Base-by-base conservation (phyloP, 176 grass and related monocot species). In the Tillandsia leiboldiana region DNA sequence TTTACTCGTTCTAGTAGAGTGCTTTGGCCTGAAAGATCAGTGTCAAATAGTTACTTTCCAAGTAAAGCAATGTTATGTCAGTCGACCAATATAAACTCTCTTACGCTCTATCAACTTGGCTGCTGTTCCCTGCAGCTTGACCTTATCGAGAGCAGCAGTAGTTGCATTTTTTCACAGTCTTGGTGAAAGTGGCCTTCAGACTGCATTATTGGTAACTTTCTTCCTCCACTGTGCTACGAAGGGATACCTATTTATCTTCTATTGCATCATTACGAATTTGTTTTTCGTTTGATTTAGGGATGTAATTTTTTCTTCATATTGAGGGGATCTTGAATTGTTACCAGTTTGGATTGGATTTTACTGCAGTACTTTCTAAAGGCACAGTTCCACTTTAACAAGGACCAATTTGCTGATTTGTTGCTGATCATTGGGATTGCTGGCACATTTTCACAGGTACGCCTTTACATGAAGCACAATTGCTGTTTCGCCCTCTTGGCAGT, bases 331-430 rank as follows among this genome's bases (percentile, higher is more conserved):
- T 61, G 56, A 61, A 61, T 61, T 61, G 15, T 61, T 61, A 61
- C n/a, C 56, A 23, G 56, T 49, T 11, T n/a, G 74, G 8, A 14
- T 77, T 29, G 2, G 47, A 2, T 14, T 72, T 11, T 83, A 78
- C 14, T 85, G 69, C 82, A 97, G 94, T 97, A 85, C 61, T 97
- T 85, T 79, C 74, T 97, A 27, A 97, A 97, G 73, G 94, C 86
- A 20, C 86, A 64, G 10, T 97, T 97, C 48, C 83, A 88, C 29
- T 97, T 87, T 67, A 97, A 76, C 87, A 97, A 93, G 70, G 66
- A 92, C n/a, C 84, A 97, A 50, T 97, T 77, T 80, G 94, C 94
- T 66, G 78, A 97, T 79, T 85, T 97, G 70, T 18, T 93, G 67
- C 70, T 97, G 24, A 92, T 91, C 70, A 50, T 8, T 10, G 86